phyloP scores from a whole-genome alignment of 305 asterid species.

The Rubia balearica region DNA sequence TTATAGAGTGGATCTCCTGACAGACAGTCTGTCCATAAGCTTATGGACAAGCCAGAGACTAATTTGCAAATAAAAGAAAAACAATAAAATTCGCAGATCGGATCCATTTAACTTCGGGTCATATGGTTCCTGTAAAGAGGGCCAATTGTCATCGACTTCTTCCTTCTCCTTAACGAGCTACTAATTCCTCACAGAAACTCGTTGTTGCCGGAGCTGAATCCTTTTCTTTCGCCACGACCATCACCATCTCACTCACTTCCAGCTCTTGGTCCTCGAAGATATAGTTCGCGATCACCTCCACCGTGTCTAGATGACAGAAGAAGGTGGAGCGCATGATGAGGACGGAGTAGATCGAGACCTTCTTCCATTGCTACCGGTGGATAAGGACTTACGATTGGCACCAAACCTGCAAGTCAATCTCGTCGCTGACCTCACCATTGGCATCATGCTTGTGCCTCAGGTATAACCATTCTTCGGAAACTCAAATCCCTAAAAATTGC shows the following conservation, averaged over 20 bases:
- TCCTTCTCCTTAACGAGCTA: too few relatives aligned
- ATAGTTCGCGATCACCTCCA: conserved; percentile 12
- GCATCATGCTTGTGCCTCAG: conserved; percentile 99
- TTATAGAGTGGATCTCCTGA: too few relatives aligned
- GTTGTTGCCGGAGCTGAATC: too few relatives aligned
- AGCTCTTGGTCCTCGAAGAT: conserved; percentile 24
- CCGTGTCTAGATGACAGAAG: conserved; percentile 46
- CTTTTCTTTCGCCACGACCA: not conserved
- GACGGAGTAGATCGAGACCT: conserved; percentile 70
- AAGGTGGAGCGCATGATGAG: conserved; percentile 55
- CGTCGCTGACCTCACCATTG: conserved; percentile 88
- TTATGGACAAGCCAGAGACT: too few relatives aligned
- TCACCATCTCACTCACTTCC: conserved; percentile 19
- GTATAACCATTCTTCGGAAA: conserved; percentile 18
- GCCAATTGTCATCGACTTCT: too few relatives aligned
- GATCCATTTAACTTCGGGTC: too few relatives aligned
- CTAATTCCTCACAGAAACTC: too few relatives aligned
- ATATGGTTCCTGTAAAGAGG: too few relatives aligned
- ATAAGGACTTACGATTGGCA: conserved; percentile 78
- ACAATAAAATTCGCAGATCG: too few relatives aligned
- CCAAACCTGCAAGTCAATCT: conserved; percentile 82
- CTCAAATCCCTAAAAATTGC: too few relatives aligned
- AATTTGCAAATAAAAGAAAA: too few relatives aligned
- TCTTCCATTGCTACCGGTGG: conserved; percentile 93
- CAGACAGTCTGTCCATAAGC: too few relatives aligned